phyloP scores from a whole-genome alignment of 2,329 filamentous ascomycete genomes.

The Aureobasidium leucospermi region DNA sequence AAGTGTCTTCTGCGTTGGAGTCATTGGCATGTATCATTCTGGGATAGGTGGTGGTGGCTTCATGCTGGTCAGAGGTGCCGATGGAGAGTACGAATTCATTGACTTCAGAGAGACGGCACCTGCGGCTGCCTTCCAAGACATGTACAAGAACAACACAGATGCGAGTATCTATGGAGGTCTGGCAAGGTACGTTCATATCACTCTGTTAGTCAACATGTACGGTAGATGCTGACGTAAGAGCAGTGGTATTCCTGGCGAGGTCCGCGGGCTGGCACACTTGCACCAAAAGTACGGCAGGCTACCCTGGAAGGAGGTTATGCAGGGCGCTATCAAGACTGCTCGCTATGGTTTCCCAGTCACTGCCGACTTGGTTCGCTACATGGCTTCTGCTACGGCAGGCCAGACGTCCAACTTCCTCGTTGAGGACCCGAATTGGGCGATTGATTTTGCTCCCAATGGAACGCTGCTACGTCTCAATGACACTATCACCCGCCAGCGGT shows the following conservation, averaged over 20 bases:
- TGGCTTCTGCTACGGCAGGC: constrained; percentile 44
- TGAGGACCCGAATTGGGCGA: constrained; percentile 69
- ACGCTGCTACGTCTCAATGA: constrained; percentile 65
- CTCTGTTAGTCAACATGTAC: no score
- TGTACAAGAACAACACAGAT: constrained; percentile 67
- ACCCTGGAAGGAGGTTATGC: constrained; percentile 55
- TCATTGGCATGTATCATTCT: constrained; percentile 41
- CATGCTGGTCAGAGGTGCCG: constrained; percentile 64
- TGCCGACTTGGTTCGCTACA: constrained; percentile 67
- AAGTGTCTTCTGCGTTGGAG: constrained; percentile 41
- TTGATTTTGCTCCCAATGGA: constrained; percentile 83
- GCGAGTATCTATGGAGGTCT: constrained; percentile 66
- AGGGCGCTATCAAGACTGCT: constrained; percentile 67
- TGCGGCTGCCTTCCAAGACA: constrained; percentile 70
- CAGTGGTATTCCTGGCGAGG: constrained; percentile 63
- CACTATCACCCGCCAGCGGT: constrained; percentile 70
- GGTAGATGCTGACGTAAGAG: constrained; percentile 14
- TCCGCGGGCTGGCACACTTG: constrained; percentile 71
- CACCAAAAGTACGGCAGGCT: constrained; percentile 61
- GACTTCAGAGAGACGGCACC: constrained; percentile 89
- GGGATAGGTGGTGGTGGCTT: constrained; percentile 91
- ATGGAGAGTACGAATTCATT: constrained; percentile 76
- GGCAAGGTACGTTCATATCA: constrained; percentile 27
- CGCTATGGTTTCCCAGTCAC: constrained; percentile 66
- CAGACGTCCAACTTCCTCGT: constrained; percentile 58